phyloP scores from a whole-genome alignment of 179 eudicot species.

The Amaranthus tricolor region DNA sequence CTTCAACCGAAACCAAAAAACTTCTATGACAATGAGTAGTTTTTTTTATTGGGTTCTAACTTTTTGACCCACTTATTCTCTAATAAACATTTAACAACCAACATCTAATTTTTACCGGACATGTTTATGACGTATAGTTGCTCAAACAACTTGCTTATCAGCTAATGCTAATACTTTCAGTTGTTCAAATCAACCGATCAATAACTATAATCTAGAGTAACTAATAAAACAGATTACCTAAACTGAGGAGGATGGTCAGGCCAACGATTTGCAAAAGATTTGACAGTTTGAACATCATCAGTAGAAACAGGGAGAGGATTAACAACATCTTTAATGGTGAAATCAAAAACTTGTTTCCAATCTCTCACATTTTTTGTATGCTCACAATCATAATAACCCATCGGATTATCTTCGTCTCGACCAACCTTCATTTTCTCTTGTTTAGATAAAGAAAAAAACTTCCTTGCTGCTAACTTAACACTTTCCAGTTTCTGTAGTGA shows the following conservation, averaged over 20 bases:
- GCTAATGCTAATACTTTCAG: too few species aligned
- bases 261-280: conserved; percentile 27
- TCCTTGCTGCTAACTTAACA: conserved; percentile 34
- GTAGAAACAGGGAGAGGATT: conserved; percentile 25
- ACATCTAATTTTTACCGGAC: too few species aligned
- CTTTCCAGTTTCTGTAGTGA: conserved; percentile 31
- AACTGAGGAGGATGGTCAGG: conserved; percentile 32
- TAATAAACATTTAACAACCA: too few species aligned
- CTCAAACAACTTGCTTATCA: too few species aligned
- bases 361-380: conserved; percentile 52
- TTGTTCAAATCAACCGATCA: too few species aligned
- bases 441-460: conserved; percentile 34
- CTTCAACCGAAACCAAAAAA: too few species aligned
- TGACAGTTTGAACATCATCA: conserved; percentile 19
- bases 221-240: conserved; percentile 19
- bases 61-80: too few species aligned
- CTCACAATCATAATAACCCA: conserved; percentile 52
- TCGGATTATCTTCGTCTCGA: conserved; percentile 39
- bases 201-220: too few species aligned
- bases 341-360: conserved; percentile 56
- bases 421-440: conserved; percentile 48
- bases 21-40: too few species aligned
- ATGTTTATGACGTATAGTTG: too few species aligned
- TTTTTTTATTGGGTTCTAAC: too few species aligned
- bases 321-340: conserved; percentile 22